Base-by-base conservation (phyloP, 1,284 basidiomycete species). In the Ganoderma boninense region DNA sequence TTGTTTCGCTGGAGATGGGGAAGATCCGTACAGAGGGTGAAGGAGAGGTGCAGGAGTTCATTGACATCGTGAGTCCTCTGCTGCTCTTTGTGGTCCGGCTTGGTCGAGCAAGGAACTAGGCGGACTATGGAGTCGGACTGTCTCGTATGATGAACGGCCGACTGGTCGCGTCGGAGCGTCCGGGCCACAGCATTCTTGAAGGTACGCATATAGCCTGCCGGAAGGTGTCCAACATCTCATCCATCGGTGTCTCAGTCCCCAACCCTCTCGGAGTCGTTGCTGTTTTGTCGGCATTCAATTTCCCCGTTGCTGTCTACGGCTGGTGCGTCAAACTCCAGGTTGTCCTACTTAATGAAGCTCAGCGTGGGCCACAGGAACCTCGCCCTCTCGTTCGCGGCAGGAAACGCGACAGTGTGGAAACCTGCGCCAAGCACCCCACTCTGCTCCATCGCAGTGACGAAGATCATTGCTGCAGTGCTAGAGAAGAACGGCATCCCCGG, bases 321-420 rank as follows among this genome's bases (percentile, higher is more conserved):
- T 61, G 59, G 59, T 61, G 23, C 59, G 59, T 61, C 18, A 6
- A 6, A 18, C 4, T 42, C 13, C 38, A 7, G 7, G 4, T 42
- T 23, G 20, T 23, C 16, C 20, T 14, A 20, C 59, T 20, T 20
- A 42, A 5, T 23, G 6, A 16, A 42, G 13, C 35, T 61, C 40
- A 61, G 10, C 32, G 20, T 20, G 20, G n/a, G 35, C 20, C 10
- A 92, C 74, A 95, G 95, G 97, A 98, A 98, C 81, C 87, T 98
- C 60, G 89, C 95, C 1, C 86, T 98, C 40, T 95, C 96, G 2
- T 85, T 98, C 67, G 93, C 95, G 2, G 94, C 95, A 44, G 97
- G 96, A 10, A 98, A 98, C 81, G 91, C 95, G 1, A 97, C 96
- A 0, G 84, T 99, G 60, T 99, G 97, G 97, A 98, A 98, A 80